These are phyloP conservation scores for Phytopythium helicoides DNA, from an alignment of 352 stramenopile genomes.

Conservation along the genomic window DNA sequence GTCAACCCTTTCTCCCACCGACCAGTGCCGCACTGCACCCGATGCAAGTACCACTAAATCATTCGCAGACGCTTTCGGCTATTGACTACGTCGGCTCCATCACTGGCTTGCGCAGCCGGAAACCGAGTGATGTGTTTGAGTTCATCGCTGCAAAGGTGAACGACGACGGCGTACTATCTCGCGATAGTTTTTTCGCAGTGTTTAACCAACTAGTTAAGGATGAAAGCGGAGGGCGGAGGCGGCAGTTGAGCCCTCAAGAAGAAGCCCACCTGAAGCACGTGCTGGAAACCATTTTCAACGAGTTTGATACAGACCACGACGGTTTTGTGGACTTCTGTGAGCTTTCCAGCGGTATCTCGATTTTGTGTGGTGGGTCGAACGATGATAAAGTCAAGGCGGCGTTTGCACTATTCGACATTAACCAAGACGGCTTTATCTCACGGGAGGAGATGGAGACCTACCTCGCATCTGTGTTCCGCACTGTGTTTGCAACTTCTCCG, in stretches of 20 bases:
- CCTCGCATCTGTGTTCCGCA: conserved; percentile 77
- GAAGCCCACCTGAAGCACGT: conserved; percentile 41
- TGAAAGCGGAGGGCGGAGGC: conserved; percentile 18
- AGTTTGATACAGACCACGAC: conserved; percentile 75
- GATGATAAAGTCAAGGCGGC: conserved; percentile 79
- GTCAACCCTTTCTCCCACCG: not conserved
- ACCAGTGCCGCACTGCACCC: not conserved
- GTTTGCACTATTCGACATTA: conserved; percentile 87
- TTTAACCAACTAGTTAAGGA: conserved; percentile 65
- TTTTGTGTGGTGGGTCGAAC: conserved; percentile 76
- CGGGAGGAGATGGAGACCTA: conserved; percentile 86
- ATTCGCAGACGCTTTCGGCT: conserved; percentile 29
- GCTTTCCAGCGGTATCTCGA: conserved; percentile 76
- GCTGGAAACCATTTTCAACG: conserved; percentile 67
- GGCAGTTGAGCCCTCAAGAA: conserved; percentile 21
- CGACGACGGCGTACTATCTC: conserved; percentile 71
- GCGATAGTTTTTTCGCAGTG: conserved; percentile 60
- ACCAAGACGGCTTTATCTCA: conserved; percentile 84
- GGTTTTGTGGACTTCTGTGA: conserved; percentile 87
- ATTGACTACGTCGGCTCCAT: conserved; percentile 60
- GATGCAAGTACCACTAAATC: conserved; percentile 1
- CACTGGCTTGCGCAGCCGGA: conserved; percentile 49
- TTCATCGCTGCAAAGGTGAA: conserved; percentile 81
- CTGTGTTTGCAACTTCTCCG: conserved; percentile 75
- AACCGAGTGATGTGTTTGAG: conserved; percentile 77